A percentile compares a stretch with the other conserved stretches of the same genome.
Conservation (phyloP, 495 filamentous ascomycete genomes). For the Margaritispora aquatica region DNA sequence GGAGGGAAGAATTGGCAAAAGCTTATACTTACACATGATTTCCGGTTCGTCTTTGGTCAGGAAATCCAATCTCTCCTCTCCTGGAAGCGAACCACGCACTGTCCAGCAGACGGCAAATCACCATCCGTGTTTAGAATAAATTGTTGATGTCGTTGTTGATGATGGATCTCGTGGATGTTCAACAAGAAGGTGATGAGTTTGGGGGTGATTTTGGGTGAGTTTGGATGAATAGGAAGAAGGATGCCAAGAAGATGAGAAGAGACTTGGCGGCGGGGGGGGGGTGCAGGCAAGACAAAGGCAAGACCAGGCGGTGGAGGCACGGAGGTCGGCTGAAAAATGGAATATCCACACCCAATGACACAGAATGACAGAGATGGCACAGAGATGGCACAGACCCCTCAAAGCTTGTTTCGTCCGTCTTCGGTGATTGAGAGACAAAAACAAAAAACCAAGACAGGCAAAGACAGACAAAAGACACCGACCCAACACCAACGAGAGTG, state of each 20-base stretch:
- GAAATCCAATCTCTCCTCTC: not conserved
- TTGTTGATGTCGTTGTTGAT: not conserved
- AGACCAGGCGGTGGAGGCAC: no score
- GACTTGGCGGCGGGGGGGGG: not conserved
- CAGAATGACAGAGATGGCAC: not conserved
- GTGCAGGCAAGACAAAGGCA: no score
- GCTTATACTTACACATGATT: slow-evolving; percentile 1
- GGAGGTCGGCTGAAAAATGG: no score
- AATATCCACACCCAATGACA: no score
- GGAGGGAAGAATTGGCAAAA: not conserved
- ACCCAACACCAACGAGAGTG: no score
- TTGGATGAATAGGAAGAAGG: no score
- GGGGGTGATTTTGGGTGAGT: no score
- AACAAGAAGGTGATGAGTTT: not conserved
- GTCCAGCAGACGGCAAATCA: not conserved
- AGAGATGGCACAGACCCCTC: no score
- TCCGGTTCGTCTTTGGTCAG: slow-evolving; percentile 4
- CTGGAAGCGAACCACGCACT: not conserved
- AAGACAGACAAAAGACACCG: no score
- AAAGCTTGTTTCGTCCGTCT: not conserved
- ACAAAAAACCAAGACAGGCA: no score
- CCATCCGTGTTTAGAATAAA: not conserved
- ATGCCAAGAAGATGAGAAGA: not conserved
- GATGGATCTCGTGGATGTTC: not conserved
- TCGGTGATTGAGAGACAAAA: no score